phyloP scores from a whole-genome alignment of 2,329 filamentous ascomycete species.

The Fusarium globosum region DNA sequence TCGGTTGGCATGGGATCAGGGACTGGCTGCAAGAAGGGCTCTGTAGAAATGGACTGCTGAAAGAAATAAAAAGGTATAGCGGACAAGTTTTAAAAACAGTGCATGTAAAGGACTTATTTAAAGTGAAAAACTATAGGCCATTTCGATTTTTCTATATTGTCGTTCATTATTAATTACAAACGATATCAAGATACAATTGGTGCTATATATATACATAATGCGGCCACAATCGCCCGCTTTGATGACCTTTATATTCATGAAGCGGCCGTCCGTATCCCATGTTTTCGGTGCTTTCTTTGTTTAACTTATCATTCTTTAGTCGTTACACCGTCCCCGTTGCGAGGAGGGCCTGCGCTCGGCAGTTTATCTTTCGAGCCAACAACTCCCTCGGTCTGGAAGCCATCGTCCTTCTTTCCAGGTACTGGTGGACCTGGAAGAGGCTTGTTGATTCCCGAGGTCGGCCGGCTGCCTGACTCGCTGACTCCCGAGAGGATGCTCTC shows the following conservation, averaged over 20 bases:
- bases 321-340: conserved; percentile 2
- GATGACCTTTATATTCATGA: conserved; percentile 21
- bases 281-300: neutral
- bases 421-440: conserved; percentile 21
- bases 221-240: conserved; percentile 9
- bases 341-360: conserved; percentile 11
- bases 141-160: neutral
- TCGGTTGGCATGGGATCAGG: conserved; percentile 7
- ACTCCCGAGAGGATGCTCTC: conserved; percentile 59
- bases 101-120: conserved; percentile 3
- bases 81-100: neutral
- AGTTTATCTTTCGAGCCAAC: conserved; percentile 39
- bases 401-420: conserved; percentile 36
- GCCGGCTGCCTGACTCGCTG: conserved; percentile 44
- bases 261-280: neutral
- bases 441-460: conserved; percentile 31
- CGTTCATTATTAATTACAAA: conserved; percentile 6
- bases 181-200: neutral
- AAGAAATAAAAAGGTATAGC: neutral
- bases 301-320: conserved; percentile 22
- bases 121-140: neutral
- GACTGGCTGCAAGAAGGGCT: conserved; percentile 20
- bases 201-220: neutral
- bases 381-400: conserved; percentile 45
- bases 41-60: conserved; percentile 19